Evolutionary conservation across 345 rosid species (phyloP), one percentile per base, ranked within the genome.

Genomic region (Eutrema yunnanense): DNA sequence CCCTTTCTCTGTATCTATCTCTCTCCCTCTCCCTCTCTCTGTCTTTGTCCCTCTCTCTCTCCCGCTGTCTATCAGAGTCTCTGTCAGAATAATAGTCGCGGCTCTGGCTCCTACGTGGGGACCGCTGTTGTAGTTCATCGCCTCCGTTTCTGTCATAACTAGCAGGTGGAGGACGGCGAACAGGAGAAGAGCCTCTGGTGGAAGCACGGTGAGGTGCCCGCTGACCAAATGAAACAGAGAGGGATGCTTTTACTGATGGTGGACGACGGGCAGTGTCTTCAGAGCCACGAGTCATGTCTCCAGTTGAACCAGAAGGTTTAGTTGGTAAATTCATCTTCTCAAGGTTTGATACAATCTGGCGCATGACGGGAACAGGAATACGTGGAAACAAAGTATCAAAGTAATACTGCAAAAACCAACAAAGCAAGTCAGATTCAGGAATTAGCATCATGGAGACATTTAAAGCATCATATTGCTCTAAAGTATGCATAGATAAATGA

Each of bases 181-280:
- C 89, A 32, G 99, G 99, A 2, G 99, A 95, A 0, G 97, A 95
- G 79, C 90, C 98, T 82, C 99, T 83, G 53, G 99, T 95, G 33
- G 99, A 95, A 48, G 99, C 98, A 62, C 98, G 97, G 58, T 95
- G 99, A 2, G 99, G 99, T 59, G 99, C 99, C 44, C 98, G 97
- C 86, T 95, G 99, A 57, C 99, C 98, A 76, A 95, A 95, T 41
- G 99, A 95, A 53, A 95, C 99, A 16, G 99, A 95, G 59, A 95
- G 98, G 38, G 99, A 89, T 70, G 99, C 99, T 87, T 95, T 95
- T 67, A 95, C 99, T 14, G 99, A 95, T 10, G 99, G 99, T 5
- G 99, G 99, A 7, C 99, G 86, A 36, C 98, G 94, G 8, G 99
- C 98, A 27, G 92, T 90, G 67, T 95, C 98, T 54, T 95, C 99